Evolutionary conservation across 1,139 yeast genomes (phyloP).

Genomic region (Insectozyma bohioensis): DNA sequence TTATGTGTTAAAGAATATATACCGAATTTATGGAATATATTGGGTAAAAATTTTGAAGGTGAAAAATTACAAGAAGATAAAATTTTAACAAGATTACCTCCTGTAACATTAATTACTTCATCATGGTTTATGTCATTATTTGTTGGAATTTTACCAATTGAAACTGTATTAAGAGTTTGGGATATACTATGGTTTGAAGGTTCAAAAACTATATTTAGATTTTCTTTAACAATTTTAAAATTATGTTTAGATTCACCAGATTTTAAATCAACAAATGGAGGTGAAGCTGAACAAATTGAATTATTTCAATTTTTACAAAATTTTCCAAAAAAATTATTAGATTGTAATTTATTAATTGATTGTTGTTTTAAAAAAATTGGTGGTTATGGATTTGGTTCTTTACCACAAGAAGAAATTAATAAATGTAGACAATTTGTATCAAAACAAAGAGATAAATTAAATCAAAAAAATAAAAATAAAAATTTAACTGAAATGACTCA

Average conservation of each 20-base stretch:
- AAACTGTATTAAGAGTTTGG: conserved; percentile 87
- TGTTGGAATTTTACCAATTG: conserved; percentile 85
- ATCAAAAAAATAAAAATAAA: conserved; percentile 35
- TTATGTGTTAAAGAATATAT: conserved; percentile 79
- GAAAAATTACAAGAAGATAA: conserved; percentile 52
- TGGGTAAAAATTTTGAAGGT: conserved; percentile 46
- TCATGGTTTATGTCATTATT: conserved; percentile 98
- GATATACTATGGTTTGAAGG: conserved; percentile 93
- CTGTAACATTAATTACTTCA: conserved; percentile 88
- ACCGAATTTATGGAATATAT: conserved; percentile 73
- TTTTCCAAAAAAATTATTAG: conserved; percentile 69
- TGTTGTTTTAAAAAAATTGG: conserved; percentile 73
- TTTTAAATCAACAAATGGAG: conserved; percentile 24
- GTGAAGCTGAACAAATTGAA: conserved; percentile 72
- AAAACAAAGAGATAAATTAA: conserved; percentile 50
- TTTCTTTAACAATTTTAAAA: conserved; percentile 80
- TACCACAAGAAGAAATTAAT: conserved; percentile 79
- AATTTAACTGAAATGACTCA: conserved; percentile 37
- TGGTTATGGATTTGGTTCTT: conserved; percentile 65
- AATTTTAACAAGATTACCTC: conserved; percentile 76
- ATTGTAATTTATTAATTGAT: conserved; percentile 70
- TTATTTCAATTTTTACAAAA: conserved; percentile 84
- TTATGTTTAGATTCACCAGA: conserved; percentile 64
- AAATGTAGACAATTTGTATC: conserved; percentile 76
- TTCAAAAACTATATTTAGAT: conserved; percentile 79